Evolutionary conservation across 2,329 filamentous ascomycete species (phyloP).

Genomic region (Talaromyces funiculosus): DNA sequence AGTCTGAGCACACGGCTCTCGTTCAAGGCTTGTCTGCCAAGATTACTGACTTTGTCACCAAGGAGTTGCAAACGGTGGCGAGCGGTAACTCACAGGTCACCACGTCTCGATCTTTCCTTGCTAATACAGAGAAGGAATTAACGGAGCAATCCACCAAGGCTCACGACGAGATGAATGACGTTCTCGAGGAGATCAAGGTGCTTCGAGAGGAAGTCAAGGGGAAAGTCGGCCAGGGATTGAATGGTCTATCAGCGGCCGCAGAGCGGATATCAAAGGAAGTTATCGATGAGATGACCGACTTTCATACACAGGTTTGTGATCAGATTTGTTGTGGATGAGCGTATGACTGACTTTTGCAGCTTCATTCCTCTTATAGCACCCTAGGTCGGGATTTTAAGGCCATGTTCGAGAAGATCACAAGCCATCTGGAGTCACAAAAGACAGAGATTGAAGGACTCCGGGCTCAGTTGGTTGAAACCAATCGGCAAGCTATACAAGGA

Average conservation of each 20-base stretch:
- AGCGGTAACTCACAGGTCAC: conserved; percentile 65
- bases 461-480: conserved; percentile 65
- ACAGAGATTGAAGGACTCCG: conserved; percentile 68
- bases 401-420: conserved; percentile 75
- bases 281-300: conserved; percentile 74
- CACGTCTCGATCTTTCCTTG: conserved; percentile 62
- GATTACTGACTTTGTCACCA: conserved; percentile 70
- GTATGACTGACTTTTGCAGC: conserved; percentile 39
- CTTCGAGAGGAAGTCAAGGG: conserved; percentile 82
- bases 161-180: conserved; percentile 81
- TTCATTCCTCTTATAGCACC: conserved; percentile 76
- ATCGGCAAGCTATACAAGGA: conserved; percentile 60
- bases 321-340: neutral
- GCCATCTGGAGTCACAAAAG: conserved; percentile 69
- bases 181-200: conserved; percentile 87
- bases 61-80: conserved; percentile 67
- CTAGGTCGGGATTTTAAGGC: conserved; percentile 81
- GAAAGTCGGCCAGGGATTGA: conserved; percentile 76
- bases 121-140: conserved; percentile 62
- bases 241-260: conserved; percentile 74
- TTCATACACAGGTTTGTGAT: conserved; percentile 60
- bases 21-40: conserved; percentile 62
- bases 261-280: conserved; percentile 87
- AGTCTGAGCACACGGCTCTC: conserved; percentile 64
- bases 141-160: conserved; percentile 48